Conservation (phyloP, 1,284 basidiomycete genomes). For the Ceratobasidium sp. region DNA sequence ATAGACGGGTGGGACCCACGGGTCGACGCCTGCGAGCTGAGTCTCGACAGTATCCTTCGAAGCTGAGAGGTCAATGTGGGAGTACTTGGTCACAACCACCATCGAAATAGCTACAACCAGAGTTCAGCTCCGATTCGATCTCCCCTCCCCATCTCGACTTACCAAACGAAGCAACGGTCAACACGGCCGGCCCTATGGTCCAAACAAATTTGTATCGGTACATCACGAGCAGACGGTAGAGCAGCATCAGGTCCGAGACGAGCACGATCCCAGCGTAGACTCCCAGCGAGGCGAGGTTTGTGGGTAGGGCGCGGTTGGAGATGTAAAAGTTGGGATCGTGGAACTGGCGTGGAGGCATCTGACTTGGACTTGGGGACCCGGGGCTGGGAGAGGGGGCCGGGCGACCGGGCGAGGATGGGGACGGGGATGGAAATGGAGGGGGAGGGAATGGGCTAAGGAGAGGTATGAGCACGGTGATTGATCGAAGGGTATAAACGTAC, state of each 20-base stretch:
- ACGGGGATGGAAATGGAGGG: neutral
- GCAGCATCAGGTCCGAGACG: slow-evolving; percentile 37
- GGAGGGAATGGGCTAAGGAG: slow-evolving; percentile 6
- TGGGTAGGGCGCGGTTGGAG: slow-evolving; percentile 22
- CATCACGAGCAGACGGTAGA: slow-evolving; percentile 34
- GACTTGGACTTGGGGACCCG: neutral
- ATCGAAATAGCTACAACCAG: slow-evolving; percentile 28
- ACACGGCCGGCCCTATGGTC: neutral
- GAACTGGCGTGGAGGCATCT: neutral
- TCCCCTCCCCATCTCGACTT: neutral
- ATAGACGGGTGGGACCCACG: slow-evolving; percentile 38
- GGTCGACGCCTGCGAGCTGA: slow-evolving; percentile 1
- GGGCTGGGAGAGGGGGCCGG: neutral
- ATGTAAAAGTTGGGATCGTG: slow-evolving; percentile 17
- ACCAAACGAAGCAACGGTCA: slow-evolving; percentile 35
- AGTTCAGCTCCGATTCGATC: neutral
- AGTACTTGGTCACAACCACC: slow-evolving; percentile 29
- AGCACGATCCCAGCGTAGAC: slow-evolving; percentile 28
- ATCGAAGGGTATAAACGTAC: slow-evolving; percentile 18
- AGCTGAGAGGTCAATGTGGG: slow-evolving; percentile 11
- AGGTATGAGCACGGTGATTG: neutral
- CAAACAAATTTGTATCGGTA: slow-evolving; percentile 38
- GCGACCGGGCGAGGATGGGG: no score
- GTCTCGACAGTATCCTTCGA: neutral
- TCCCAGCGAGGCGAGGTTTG: slow-evolving; percentile 27